These are phyloP conservation scores for Candida orba DNA, from an alignment of 805 yeast genomes.

Conservation along the genomic window DNA sequence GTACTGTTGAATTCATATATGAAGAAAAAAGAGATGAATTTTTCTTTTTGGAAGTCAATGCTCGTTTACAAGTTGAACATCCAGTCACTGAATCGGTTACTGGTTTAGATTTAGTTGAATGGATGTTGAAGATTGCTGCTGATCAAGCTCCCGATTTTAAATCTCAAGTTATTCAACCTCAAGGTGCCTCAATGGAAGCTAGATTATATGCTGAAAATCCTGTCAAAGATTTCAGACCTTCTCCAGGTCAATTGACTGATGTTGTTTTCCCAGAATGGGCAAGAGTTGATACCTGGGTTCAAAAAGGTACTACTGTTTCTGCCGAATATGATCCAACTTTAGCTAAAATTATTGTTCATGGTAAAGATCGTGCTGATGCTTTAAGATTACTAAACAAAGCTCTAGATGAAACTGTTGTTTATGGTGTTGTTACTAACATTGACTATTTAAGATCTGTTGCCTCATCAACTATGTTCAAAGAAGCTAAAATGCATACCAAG, in stretches of 20 bases:
- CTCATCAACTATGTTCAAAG: constrained; percentile 73
- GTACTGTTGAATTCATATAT: constrained; percentile 93
- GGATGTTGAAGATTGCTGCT: constrained; percentile 94
- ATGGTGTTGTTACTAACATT: constrained; percentile 84
- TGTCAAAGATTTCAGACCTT: constrained; percentile 87
- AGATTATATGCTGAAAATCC: constrained; percentile 96
- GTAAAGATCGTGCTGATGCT: constrained; percentile 82
- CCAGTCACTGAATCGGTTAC: constrained; percentile 95
- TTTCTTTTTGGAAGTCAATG: constrained; percentile 92
- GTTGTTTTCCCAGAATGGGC: constrained; percentile 87
- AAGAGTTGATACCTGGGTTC: constrained; percentile 91
- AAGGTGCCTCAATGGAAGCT: constrained; percentile 96
- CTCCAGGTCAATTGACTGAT: constrained; percentile 89
- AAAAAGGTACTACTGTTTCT: constrained; percentile 77
- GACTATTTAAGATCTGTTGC: constrained; percentile 87
- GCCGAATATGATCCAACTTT: constrained; percentile 96
- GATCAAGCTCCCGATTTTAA: constrained; percentile 77
- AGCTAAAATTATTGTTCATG: constrained; percentile 94
- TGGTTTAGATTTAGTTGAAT: constrained; percentile 90
- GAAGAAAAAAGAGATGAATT: constrained; percentile 83
- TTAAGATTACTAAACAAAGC: constrained; percentile 71
- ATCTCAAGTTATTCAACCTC: constrained; percentile 44
- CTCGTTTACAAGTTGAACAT: constrained; percentile 95
- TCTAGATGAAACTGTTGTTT: constrained; percentile 75
- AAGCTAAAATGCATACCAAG: constrained; percentile 81